Conservation (phyloP, 768 basidiomycete species). For the Phylloporus arenicola region DNA sequence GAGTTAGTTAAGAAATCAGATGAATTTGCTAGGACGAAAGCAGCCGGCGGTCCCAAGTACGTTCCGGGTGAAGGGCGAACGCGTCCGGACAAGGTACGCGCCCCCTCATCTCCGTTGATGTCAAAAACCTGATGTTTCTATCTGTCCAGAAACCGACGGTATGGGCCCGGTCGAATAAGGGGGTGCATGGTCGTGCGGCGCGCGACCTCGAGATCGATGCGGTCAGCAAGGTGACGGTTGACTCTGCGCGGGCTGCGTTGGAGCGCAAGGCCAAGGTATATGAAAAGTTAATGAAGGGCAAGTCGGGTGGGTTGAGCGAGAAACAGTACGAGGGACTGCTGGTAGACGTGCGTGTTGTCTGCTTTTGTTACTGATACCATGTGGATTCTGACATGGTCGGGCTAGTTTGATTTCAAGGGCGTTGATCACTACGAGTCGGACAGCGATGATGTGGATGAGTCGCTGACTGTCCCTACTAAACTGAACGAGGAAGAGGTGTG, state of each 20-base stretch:
- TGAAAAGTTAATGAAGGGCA: conserved; percentile 71
- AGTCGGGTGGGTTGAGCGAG: conserved; percentile 71
- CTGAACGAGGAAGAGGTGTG: conserved; percentile 37
- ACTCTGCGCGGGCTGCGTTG: conserved; percentile 63
- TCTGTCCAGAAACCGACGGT: conserved; percentile 60
- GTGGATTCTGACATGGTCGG: neutral
- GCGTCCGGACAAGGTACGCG: conserved; percentile 63
- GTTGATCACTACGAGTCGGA: conserved; percentile 56
- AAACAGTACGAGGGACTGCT: conserved; percentile 65
- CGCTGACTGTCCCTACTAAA: conserved; percentile 51
- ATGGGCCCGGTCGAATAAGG: conserved; percentile 76
- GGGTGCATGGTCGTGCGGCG: conserved; percentile 55
- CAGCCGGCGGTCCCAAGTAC: conserved; percentile 44
- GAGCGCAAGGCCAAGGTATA: conserved; percentile 80
- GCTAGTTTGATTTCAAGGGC: conserved; percentile 62
- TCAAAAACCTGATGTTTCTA: neutral
- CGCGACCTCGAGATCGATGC: conserved; percentile 70
- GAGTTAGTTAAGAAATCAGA: conserved; percentile 46
- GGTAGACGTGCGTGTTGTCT: conserved; percentile 61
- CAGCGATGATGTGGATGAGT: conserved; percentile 77
- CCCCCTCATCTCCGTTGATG: neutral
- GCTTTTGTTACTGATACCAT: neutral
- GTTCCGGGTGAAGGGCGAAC: conserved; percentile 54
- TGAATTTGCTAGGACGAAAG: conserved; percentile 62
- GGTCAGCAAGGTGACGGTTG: conserved; percentile 63